These are phyloP conservation scores for Trypanosoma avium DNA, from an alignment of 208 protist genomes.

Conservation along the genomic window DNA sequence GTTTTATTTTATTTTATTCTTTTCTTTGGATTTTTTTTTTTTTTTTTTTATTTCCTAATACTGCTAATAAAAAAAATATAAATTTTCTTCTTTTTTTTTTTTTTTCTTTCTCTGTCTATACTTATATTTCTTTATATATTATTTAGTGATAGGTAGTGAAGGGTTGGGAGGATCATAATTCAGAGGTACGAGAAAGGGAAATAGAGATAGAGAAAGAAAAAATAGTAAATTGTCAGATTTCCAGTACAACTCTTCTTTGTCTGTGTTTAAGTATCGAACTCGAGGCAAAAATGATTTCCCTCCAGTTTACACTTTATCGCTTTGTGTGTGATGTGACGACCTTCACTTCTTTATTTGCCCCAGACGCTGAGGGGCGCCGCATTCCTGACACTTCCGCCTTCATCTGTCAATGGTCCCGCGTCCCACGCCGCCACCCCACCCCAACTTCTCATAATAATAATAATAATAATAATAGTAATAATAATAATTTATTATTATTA, in stretches of 20 bases:
- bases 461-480: too few species aligned
- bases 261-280: too few species aligned
- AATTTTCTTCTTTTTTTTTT: conserved; percentile 22
- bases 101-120: conserved; percentile 26
- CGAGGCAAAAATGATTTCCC: conserved; percentile 35
- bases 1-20: conserved; percentile 11
- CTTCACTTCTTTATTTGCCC: conserved; percentile 63
- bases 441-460: too few species aligned
- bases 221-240: not conserved
- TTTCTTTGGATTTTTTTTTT: conserved; percentile 1
- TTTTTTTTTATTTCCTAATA: not conserved
- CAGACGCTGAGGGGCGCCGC: conserved; percentile 44
- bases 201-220: not conserved
- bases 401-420: conserved; percentile 54
- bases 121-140: conserved; percentile 1
- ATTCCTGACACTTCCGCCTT: conserved; percentile 71
- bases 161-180: too few species aligned
- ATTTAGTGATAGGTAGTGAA: not conserved
- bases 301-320: conserved; percentile 75
- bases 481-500: too few species aligned
- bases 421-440: conserved; percentile 36
- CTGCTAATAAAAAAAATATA: not conserved
- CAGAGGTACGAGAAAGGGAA: too few species aligned
- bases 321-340: conserved; percentile 72
- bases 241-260: not conserved